Percentiles rank a stretch among this genome's conserved stretches.
These are phyloP conservation scores for Monascus purpureus DNA, from an alignment of 495 filamentous ascomycete species.

Conservation along the genomic window DNA sequence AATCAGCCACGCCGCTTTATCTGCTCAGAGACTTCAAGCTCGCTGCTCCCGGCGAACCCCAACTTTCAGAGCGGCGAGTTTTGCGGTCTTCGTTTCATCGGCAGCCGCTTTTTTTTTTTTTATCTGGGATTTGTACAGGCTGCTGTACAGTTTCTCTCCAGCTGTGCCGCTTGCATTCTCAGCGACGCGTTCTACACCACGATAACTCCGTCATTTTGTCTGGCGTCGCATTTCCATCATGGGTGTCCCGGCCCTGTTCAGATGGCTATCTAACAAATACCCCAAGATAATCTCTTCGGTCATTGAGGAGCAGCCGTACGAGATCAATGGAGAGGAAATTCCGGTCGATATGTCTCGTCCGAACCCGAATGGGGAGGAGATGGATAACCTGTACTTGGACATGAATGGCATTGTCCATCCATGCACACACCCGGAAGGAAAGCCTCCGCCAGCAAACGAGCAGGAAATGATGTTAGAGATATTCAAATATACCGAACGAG, in stretches of 20 bases:
- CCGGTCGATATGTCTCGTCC: slow-evolving; percentile 71
- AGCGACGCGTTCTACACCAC: no score
- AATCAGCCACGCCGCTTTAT: no score
- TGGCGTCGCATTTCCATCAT: slow-evolving; percentile 40
- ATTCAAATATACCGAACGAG: slow-evolving; percentile 93
- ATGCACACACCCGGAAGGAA: slow-evolving; percentile 94
- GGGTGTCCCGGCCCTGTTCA: slow-evolving; percentile 89
- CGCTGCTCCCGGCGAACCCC: no score
- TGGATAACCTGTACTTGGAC: slow-evolving; percentile 95
- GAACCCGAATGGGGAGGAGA: slow-evolving; percentile 96
- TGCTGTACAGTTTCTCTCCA: no score
- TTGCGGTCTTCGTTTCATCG: no score
- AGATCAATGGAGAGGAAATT: slow-evolving; percentile 64
- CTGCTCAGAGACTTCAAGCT: no score
- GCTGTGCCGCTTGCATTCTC: no score
- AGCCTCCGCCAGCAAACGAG: slow-evolving; percentile 78
- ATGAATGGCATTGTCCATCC: slow-evolving; percentile 99
- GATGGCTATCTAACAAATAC: slow-evolving; percentile 91
- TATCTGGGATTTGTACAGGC: no score
- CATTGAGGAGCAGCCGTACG: slow-evolving; percentile 66
- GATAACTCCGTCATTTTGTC: no score
- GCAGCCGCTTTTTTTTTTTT: no score
- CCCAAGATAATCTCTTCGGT: slow-evolving; percentile 92
- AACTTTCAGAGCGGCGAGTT: no score
- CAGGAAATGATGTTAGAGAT: slow-evolving; percentile 99